Base-by-base conservation (phyloP, 805 yeast genomes). In the Kodamaea laetipori region DNA sequence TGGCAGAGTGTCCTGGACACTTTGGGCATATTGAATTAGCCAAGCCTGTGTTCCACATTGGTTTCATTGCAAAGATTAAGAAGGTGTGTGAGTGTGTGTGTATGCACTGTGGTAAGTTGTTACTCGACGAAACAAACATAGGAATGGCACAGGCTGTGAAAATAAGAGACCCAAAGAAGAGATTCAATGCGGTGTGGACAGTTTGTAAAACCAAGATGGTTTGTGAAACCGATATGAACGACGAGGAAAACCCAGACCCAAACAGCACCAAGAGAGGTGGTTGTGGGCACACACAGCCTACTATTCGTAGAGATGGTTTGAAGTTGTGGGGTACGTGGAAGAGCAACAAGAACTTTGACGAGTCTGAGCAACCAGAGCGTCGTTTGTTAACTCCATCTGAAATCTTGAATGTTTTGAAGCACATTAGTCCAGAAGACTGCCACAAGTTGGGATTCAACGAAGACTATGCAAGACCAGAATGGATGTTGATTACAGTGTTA, bases 1-100 rank as follows among this genome's bases (percentile, higher is more conserved):
- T 94, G 97, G 88, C 92, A 48, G 98, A 94, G 65, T 94, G 99
- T 69, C 98, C 98, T 0, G 99, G 99, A 47, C 99, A 94, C 72
- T 94, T 94, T 69, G 99, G 99, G 54, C 99, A 94, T 62, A 94
- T 94, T 49, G 99, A 94, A 64, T 76, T 94, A 52, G 98, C 99
- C 26, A 94, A 92, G 64, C 99, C 99, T 10, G 99, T 94, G 28
- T 94, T 94, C 70, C 99, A 94, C 66, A 89, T 94, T 64, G 99
- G 96, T n/a, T 94, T 89, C 67, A 82, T 94, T 58, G 80, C 95
- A 37, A 92, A 88, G 63, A 92, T 94, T 59, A 94, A 94, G 64
- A 94, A 94, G 65, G 87, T 89, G 28, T 86, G 96, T 65, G 99
- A 94, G 66, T 86, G 94, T 70, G 92, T 92, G 23, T 94, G 99